Evolutionary conservation across 2,329 filamentous ascomycete species (phyloP).

Genomic region (Sarocladium brachiariae): DNA sequence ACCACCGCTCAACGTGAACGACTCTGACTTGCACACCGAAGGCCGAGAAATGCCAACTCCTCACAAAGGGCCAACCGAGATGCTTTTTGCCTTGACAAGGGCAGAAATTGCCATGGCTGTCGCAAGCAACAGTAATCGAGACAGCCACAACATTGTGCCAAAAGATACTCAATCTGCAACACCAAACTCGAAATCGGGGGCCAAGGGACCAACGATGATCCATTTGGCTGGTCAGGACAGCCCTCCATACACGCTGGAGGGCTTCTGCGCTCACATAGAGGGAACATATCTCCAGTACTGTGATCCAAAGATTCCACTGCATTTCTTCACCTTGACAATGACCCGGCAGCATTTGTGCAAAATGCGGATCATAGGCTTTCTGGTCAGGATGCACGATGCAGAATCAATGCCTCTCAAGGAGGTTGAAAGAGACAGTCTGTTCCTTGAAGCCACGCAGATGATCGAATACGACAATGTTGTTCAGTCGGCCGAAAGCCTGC

Average conservation of each 20-base stretch:
- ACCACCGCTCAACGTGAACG: conserved; percentile 55
- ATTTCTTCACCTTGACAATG: conserved; percentile 53
- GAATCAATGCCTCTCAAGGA: conserved; percentile 33
- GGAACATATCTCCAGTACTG: conserved; percentile 48
- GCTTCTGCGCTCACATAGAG: conserved; percentile 49
- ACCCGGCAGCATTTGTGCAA: conserved; percentile 49
- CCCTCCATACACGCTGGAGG: conserved; percentile 42
- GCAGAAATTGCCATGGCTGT: conserved; percentile 51
- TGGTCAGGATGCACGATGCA: conserved; percentile 40
- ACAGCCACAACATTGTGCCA: conserved; percentile 23
- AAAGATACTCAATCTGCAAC: conserved; percentile 15
- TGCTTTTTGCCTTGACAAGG: conserved; percentile 51
- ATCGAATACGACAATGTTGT: conserved; percentile 53
- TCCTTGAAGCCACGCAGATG: conserved; percentile 49
- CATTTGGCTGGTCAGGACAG: conserved; percentile 44
- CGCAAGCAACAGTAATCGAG: conserved; percentile 37
- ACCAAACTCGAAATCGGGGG: conserved; percentile 14
- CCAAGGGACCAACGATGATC: conserved; percentile 29
- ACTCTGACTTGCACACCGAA: conserved; percentile 50
- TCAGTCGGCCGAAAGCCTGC: conserved; percentile 42
- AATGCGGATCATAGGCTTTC: conserved; percentile 47
- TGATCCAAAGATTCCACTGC: conserved; percentile 51
- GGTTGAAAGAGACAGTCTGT: conserved; percentile 43
- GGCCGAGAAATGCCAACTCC: conserved; percentile 46
- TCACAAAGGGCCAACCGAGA: conserved; percentile 49